phyloP scores from a whole-genome alignment of 2,329 filamentous ascomycete species.

The Byssochlamys sp. region DNA sequence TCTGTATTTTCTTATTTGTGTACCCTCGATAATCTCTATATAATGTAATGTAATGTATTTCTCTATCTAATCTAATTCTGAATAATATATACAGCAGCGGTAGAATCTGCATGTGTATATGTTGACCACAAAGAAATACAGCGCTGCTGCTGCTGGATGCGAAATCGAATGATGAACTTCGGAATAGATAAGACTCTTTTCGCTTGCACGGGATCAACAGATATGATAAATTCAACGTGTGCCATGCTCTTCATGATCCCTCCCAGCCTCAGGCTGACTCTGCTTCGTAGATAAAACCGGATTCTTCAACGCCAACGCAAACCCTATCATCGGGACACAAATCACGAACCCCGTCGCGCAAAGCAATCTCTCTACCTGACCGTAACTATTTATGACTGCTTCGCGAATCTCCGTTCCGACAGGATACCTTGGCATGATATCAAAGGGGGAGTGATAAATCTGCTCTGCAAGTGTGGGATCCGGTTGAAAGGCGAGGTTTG shows the following conservation, averaged over 20 bases:
- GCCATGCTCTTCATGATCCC: not conserved
- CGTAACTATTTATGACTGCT: constrained; percentile 37
- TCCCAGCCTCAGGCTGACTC: constrained; percentile 30
- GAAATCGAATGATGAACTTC: no score
- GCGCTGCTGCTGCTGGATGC: no score
- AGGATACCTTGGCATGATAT: constrained; percentile 27
- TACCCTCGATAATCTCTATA: no score
- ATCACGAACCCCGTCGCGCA: constrained; percentile 45
- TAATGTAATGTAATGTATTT: no score
- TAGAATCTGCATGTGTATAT: no score
- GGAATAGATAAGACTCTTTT: no score
- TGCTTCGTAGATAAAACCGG: constrained; percentile 39
- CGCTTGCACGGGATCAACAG: no score
- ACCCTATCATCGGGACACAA: constrained; percentile 37
- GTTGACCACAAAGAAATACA: no score
- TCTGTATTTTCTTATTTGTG: no score
- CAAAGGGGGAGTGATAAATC: constrained; percentile 37
- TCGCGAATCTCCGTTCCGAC: constrained; percentile 37
- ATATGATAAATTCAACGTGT: no score
- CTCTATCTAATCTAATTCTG: no score
- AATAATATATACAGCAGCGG: no score
- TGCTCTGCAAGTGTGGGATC: constrained; percentile 32
- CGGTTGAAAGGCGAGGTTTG: constrained; percentile 16
- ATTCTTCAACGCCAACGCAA: constrained; percentile 38
- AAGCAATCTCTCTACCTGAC: constrained; percentile 38